Base-by-base conservation (phyloP, 1,284 basidiomycete species). In the Leccinum solheimii region DNA sequence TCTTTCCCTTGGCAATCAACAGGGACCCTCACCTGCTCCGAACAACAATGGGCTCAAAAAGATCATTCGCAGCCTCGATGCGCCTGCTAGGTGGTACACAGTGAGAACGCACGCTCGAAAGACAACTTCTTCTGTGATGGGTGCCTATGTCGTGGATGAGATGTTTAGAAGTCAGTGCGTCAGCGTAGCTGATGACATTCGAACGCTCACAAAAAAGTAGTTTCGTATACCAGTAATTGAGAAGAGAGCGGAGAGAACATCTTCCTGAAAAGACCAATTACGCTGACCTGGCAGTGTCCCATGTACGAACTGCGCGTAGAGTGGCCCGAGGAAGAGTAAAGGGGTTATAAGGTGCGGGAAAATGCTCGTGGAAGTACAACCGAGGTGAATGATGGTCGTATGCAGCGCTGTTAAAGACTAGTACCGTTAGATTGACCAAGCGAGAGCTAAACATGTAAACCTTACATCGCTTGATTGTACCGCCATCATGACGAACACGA, bases 61-160 rank as follows among this genome's bases (percentile, higher is more conserved):
- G 56, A 98, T 84, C 78, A 95, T 86, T 56, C 80, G 79, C 43
- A 65, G 71, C 21, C 69, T 79, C 0, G 83, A 81, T 1, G 83
- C 79, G n/a, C 86, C 85, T 0, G 87, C 83, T 38, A 95, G 80
- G 58, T 88, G 79, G 63, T 93, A 91, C 1, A 88, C 82, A 2
- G 87, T 78, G 21, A 98, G 80, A 50, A 97, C 84, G 71, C 93
- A 95, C 0, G 90, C 88, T 27, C 97, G 83, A 73, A 98, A 99
- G 3, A 95, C 92, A 26, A 98, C 68, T 74, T 99, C 97, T 78
- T 99, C 97, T 0, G 95, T 95, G 36, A 95, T 74, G 0, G 97
- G 97, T 0, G 86, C 95, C 92, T 96, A 43, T 34, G 1, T 59
- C 38, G 50, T 32, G 45, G 14, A 14, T 19, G 53, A 52, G 23